Base-by-base conservation (phyloP, 2,329 filamentous ascomycete species). In the Cryphonectria radicalis region DNA sequence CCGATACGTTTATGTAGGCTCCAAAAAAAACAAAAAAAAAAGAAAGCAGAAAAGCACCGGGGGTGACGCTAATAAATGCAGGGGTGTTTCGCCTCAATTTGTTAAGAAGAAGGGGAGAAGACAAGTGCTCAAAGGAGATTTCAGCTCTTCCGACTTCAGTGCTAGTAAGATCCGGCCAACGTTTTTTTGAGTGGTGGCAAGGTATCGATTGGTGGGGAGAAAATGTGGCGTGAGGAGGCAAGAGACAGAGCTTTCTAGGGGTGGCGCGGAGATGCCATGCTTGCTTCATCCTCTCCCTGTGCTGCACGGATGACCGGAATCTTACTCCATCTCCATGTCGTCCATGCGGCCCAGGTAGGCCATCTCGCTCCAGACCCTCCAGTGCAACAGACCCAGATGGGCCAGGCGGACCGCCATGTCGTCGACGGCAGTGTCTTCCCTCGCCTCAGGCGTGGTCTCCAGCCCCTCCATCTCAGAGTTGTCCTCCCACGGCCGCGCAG, bases 381-480 rank as follows among this genome's bases (percentile, higher is more conserved):
- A 98, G 81, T 98, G 94, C 35, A 98, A 83, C 7, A 96, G 86
- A 19, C 93, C 90, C 62, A 98, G 89, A 77, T 98, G 95, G 7
- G 93, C 91, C 66, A 97, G 86, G 63, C 93, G 90, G 62, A 90
- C 91, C 0, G 93, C 90, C 79, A 97, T 89, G 71, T 94, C 91
- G 60, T 87, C 85, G 53, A 92, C 77, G 46, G 86, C 84, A 60
- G 82, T 84, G 65, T 89, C 87, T 66, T 88, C 86, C 60, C 86
- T 83, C 11, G 80, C 79, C 69, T 85, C 84, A 13, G 82, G 82
- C 70, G 76, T 74, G 8, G 74, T 53, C 25, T 57, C 60, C n/a
- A 63, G 6, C 28, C 46, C 67, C 65, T 70, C 67, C 65, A 65
- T 74, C 70, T 80, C 77, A 55, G 78, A 74, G 25, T 72, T 74